These are phyloP conservation scores for Ogataea pilisensis DNA, from an alignment of 805 yeast genomes.

Conservation along the genomic window DNA sequence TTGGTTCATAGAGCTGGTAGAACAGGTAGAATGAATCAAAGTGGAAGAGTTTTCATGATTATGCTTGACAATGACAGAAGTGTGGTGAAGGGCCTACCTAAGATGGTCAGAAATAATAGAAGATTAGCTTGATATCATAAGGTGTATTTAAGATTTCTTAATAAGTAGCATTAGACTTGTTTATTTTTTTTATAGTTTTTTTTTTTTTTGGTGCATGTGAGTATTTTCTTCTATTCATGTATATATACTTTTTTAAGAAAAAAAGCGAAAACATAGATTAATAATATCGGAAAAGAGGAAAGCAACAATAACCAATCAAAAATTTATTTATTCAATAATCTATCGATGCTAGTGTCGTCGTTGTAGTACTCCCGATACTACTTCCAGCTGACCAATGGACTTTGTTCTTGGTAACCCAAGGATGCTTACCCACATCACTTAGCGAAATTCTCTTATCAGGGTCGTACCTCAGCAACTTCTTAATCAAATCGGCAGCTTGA, in stretches of 20 bases:
- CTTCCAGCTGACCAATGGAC: constrained; percentile 65
- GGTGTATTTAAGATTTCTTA: not conserved
- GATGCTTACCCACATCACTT: constrained; percentile 63
- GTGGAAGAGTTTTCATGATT: constrained; percentile 83
- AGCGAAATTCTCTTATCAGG: constrained; percentile 65
- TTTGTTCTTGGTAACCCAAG: constrained; percentile 74
- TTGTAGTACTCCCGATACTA: no score
- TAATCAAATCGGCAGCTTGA: constrained; percentile 76
- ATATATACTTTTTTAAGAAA: not conserved
- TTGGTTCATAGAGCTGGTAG: constrained; percentile 89
- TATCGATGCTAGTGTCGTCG: not conserved
- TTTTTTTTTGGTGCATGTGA: not conserved
- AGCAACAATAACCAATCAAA: no score
- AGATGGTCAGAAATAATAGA: constrained; percentile 52
- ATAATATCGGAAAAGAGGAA: no score
- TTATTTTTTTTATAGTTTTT: constrained; percentile 3
- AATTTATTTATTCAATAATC: not conserved
- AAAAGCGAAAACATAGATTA: not conserved
- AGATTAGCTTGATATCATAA: constrained; percentile 27
- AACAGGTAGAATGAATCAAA: constrained; percentile 87
- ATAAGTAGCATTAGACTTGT: not conserved
- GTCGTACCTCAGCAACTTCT: constrained; percentile 56
- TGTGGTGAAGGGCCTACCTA: constrained; percentile 80
- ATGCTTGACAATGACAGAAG: constrained; percentile 63
- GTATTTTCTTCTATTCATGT: not conserved